Evolutionary conservation across 2,329 filamentous ascomycete genomes (phyloP), one percentile per base, ranked within the genome.

Genomic region (Colletotrichum tabaci): DNA sequence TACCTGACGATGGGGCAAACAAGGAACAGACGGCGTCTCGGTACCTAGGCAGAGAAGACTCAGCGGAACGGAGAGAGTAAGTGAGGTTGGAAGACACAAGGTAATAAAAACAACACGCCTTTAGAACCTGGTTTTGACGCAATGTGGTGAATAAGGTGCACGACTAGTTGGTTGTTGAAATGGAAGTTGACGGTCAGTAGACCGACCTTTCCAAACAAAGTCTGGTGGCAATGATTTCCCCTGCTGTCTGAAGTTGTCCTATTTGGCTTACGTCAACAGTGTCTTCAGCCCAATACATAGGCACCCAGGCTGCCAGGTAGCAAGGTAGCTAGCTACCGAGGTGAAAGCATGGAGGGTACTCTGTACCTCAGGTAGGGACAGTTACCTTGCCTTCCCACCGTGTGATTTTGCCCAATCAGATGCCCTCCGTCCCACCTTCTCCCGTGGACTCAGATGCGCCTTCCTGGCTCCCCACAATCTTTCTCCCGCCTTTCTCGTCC

Each of bases 401-500:
- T 38, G 35, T 38, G 8, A 38, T 3, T 9, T 38, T 38, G 35
- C 9, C 70, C 70, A 72, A 72, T 71, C 55, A 72, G 15, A 26
- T 35, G 4, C 18, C 30, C 38, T 12, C 16, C 47, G 60, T 71
- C 66, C 70, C 70, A 72, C 70, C 58, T 67, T 46, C 64, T 35
- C 66, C 21, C 13, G 18, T 23, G 58, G 44, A 44, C 21, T 50
- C 16, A 35, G 42, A 49, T 52, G 47, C 56, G 38, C 56, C 44
- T 61, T 40, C 60, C 18, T 35, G n/a, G 42, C 66, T 67, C 58
- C 46, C 66, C 60, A 68, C 50, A 56, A 21, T 56, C 18, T 56
- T 55, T 56, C 23, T 52, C 30, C 42, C 44, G 35, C 44, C 50
- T 50, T 23, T 66, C 63, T 50, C 26, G 55, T 56, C 55, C 16